Base-by-base conservation (phyloP, 306 rosid genomes). In the Lablab purpureus region DNA sequence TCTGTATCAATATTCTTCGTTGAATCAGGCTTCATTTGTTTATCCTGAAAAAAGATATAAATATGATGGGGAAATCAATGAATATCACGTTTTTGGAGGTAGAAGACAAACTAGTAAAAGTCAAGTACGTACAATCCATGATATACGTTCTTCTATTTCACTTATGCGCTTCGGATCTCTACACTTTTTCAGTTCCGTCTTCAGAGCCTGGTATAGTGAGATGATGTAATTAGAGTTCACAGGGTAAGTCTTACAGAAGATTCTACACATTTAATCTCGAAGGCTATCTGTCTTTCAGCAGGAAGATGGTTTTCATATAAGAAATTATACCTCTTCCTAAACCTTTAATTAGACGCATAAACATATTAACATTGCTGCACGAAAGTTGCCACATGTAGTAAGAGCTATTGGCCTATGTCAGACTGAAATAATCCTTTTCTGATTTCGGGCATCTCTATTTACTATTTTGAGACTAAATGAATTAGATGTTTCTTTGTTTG, bases 251-350 rank as follows among this genome's bases (percentile, higher is more conserved):
- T 8, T 43, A 67, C 23, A 77, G 25, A n/a, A n/a, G n/a, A n/a
- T n/a, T n/a, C n/a, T 13, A 59, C 27, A 36, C 62, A 54, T 13
- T 63, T 59, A 47, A 51, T 63, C 65, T 1, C 13, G 45, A 72
- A 18, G 34, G 49, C 27, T 83, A 84, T 85, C 90, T 86, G 86
- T 80, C 37, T 82, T 63, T 78, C 88, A 47, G 87, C 80, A 52
- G 91, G 88, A 81, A 83, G 84, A 81, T 75, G 73, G 52, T 84
- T 83, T 77, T 87, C 87, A 52, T 47, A 92, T 13, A 89, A 82
- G 77, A 94, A 94, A 78, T 60, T 71, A 63, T 87, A 92, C 85
- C 94, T 87, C 86, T 90, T 89, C 84, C 84, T 94, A 81, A 86
- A 89, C 88, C 97, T 92, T n/a, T n/a, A n/a, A 82, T 74, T 66